These are phyloP conservation scores for Xylaria sp. DNA, from an alignment of 2,329 filamentous ascomycete genomes.

Conservation along the genomic window DNA sequence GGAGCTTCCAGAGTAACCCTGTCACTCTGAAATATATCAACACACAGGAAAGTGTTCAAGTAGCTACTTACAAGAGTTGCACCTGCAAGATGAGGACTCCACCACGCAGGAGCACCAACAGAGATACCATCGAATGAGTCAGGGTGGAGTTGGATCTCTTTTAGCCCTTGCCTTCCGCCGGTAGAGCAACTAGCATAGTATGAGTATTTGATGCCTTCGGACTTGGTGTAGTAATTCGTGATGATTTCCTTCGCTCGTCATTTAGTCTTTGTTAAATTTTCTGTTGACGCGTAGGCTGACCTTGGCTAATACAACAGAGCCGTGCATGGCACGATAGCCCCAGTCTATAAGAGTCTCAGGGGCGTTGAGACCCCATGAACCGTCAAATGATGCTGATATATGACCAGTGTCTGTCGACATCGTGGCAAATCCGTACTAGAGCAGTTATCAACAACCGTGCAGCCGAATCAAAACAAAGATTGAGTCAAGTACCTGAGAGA, in stretches of 20 bases:
- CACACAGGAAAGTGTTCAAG: background rate
- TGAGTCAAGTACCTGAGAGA: conserved; percentile 42
- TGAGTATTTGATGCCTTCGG: conserved; percentile 55
- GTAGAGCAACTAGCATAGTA: conserved; percentile 70
- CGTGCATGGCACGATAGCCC: conserved; percentile 59
- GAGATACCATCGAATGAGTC: conserved; percentile 69
- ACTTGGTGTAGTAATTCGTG: conserved; percentile 58
- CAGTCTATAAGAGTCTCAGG: conserved; percentile 54
- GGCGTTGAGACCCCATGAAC: conserved; percentile 54
- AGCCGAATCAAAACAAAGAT: background rate
- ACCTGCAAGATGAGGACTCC: conserved; percentile 55
- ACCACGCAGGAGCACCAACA: conserved; percentile 63
- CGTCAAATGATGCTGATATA: conserved; percentile 46
- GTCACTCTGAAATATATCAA: too few species aligned
- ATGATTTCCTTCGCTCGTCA: conserved; percentile 53
- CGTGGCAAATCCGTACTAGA: conserved; percentile 55
- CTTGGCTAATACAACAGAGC: conserved; percentile 60
- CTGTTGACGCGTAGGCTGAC: conserved; percentile 12
- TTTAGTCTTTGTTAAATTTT: background rate
- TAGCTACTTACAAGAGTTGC: conserved; percentile 46
- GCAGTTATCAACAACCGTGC: conserved; percentile 8
- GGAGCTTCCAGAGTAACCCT: too few species aligned
- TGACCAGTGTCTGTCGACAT: conserved; percentile 60
- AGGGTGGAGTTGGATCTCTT: conserved; percentile 63
- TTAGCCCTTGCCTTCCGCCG: conserved; percentile 68